Evolutionary conservation across 2,329 filamentous ascomycete species (phyloP), one percentile per base, ranked within the genome.

Genomic region (Biscogniauxia sp.): DNA sequence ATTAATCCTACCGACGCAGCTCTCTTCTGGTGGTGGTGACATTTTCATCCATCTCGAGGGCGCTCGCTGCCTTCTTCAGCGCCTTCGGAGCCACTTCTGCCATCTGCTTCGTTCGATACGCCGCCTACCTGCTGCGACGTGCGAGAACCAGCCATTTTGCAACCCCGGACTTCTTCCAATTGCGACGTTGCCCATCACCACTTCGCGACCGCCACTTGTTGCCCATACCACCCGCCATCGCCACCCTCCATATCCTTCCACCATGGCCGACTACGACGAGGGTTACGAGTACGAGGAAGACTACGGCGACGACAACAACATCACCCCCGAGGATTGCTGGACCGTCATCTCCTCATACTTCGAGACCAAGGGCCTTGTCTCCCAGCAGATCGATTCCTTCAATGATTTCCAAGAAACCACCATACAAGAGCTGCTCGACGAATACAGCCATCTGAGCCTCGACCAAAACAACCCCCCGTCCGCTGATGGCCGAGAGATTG

Each of bases 291-390:
- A 89, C 63, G 86, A 88, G 67, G 84, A 85, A 65, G 85, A 87
- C 65, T 90, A 89, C 70, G 86, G 84, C 61, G 87, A 90, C 64
- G 88, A 86, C 41, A 85, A 88, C 64, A 82, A 82, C 69, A 97
- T 98, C 79, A 97, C 93, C 25, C 92, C 93, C 63, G 95, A 98
- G 80, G 96, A 99, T 79, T 97, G 93, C 82, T 99, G 96, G 95
- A 91, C 90, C 66, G 94, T 98, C 72, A 98, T 99, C 75, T 93
- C 91, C 59, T 91, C 95, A 9, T 98, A 97, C 82, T 99, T 99
- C 79, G 92, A 97, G 70, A 86, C 88, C 64, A 99, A 98, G 79
- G 94, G 95, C 71, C 84, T 99, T 32, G 95, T 97, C 20, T 97
- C 95, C 17, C 94, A 99, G 78, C 95, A 99, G 80, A 88, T 98